A percentile compares a stretch with the other conserved stretches of the same genome.
phyloP scores from a whole-genome alignment of 2,329 filamentous ascomycete species.

The Cladophialophora chaetospira region DNA sequence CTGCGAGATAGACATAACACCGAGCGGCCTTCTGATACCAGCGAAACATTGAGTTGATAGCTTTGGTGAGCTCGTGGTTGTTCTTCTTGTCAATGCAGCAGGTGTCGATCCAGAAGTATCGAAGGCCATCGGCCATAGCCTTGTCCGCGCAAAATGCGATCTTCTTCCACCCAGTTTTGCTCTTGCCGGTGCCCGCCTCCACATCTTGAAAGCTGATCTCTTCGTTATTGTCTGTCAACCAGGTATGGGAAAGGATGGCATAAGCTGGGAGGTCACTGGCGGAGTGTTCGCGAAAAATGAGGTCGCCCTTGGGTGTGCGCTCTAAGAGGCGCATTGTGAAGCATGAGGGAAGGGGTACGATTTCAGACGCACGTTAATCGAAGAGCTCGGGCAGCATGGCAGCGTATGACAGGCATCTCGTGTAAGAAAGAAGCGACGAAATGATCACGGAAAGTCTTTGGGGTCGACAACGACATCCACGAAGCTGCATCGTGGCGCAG shows the following conservation, averaged over 20 bases:
- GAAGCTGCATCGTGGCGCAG: too few relatives aligned
- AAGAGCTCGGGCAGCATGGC: conserved; percentile 4
- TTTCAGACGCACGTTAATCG: not conserved
- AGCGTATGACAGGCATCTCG: not conserved
- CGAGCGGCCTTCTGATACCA: conserved; percentile 17
- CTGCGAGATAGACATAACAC: conserved; percentile 20
- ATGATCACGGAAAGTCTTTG: not conserved
- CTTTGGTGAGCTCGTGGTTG: conserved; percentile 10
- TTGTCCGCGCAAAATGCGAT: conserved; percentile 19
- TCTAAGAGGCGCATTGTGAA: conserved; percentile 22
- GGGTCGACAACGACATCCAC: not conserved
- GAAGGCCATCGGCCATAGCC: conserved; percentile 15
- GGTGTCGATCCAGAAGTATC: conserved; percentile 25
- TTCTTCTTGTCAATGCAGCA: conserved; percentile 25
- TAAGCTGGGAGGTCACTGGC: conserved; percentile 27
- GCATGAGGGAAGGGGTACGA: conserved; percentile 1
- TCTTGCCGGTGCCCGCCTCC: conserved; percentile 31
- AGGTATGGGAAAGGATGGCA: conserved; percentile 38
- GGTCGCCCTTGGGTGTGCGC: conserved; percentile 14
- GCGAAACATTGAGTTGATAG: too few relatives aligned
- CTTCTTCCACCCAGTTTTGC: conserved; percentile 21
- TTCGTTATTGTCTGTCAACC: conserved; percentile 27
- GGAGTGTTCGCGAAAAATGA: conserved; percentile 11
- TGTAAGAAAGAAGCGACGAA: not conserved
- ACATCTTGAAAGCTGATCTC: conserved; percentile 37